These are phyloP conservation scores for Penicillium coffeae DNA, from an alignment of 495 filamentous ascomycete species.

Conservation along the genomic window DNA sequence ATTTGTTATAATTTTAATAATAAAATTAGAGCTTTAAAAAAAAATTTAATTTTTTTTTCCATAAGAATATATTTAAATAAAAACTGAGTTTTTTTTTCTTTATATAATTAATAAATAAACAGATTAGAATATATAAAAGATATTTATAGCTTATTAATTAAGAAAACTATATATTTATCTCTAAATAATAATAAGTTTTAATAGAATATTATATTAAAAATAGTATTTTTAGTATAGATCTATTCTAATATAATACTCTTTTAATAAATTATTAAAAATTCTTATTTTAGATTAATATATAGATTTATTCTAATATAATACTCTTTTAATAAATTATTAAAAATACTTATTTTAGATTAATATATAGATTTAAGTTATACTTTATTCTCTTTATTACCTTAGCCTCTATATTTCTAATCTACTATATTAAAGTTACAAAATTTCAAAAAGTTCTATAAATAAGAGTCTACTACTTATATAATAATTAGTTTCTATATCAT, in stretches of 20 bases:
- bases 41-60: too few relatives aligned
- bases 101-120: too few relatives aligned
- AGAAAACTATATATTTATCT: not conserved
- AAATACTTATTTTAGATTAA: not conserved
- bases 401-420: not conserved
- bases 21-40: too few relatives aligned
- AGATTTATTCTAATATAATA: not conserved
- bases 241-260: not conserved
- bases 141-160: not conserved
- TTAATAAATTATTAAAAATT: not conserved
- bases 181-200: not conserved
- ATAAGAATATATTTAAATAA: too few relatives aligned
- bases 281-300: not conserved
- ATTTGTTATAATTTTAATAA: too few relatives aligned
- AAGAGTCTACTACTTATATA: not conserved
- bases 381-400: not conserved
- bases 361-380: not conserved
- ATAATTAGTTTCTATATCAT: not conserved
- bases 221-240: not conserved
- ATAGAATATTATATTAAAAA: not conserved
- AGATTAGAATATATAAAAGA: too few relatives aligned
- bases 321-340: not conserved
- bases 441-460: not conserved
- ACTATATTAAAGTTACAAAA: too few relatives aligned
- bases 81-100: too few relatives aligned